Base-by-base conservation (phyloP, 73 alveolate genomes). In the Symbiodinium natans region DNA sequence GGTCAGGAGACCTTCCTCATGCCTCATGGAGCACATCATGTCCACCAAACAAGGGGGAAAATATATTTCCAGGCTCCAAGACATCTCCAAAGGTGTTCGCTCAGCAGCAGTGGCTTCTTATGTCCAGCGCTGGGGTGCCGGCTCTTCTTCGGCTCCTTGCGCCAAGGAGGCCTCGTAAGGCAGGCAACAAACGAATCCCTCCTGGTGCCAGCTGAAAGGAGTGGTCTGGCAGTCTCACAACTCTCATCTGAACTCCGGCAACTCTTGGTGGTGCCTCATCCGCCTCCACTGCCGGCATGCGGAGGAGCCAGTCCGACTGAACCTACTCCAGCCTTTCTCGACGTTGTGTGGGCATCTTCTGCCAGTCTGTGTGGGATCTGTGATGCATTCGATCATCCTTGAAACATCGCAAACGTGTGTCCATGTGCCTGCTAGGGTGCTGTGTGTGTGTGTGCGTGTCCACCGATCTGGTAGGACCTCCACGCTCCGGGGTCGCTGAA, bases 1-100 rank as follows among this genome's bases (percentile, higher is more conserved):
- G 9, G 94, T 87, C 63, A 87, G 63, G 25, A 87, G 94, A 11
- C 94, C 94, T 27, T 87, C 94, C 39, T 87, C 94, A 36, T 87
- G 94, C 94, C 94, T 87, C 41, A 43, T 31, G 54, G 13, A 13
- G 48, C n/a, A 17, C 48, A 80, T n/a, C n/a, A n/a, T n/a, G n/a
- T n/a, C n/a, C n/a, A n/a, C n/a, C n/a, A n/a, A n/a, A n/a, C n/a
- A n/a, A n/a, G n/a, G n/a, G n/a, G n/a, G n/a, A n/a, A n/a, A n/a
- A n/a, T n/a, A n/a, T n/a, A n/a, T 43, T 43, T 43, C 56, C 56
- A 43, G 56, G 56, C 56, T 8, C 68, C 63, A 5, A 48, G 63
- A 52, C 29, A 11, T 11, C 5, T 43, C 11, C 68, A 4, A 27
- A 2, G 21, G 68, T 52, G n/a, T n/a, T n/a, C n/a, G n/a, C n/a